These are phyloP conservation scores for Rhinocladiella similis DNA, from an alignment of 2,329 filamentous ascomycete genomes.

Conservation along the genomic window DNA sequence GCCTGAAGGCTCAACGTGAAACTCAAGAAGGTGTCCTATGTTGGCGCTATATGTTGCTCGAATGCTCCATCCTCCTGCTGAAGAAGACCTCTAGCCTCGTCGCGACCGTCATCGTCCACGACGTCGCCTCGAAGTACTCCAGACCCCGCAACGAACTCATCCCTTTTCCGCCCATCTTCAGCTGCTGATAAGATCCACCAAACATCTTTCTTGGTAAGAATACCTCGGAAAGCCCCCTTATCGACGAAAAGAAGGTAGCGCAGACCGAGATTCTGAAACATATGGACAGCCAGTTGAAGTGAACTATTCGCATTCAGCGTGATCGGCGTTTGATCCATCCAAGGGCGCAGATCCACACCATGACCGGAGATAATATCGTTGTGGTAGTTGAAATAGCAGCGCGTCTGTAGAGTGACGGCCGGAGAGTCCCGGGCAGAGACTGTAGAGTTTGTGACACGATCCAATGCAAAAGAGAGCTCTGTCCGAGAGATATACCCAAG, in stretches of 20 bases:
- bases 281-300: conserved; percentile 81
- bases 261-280: conserved; percentile 93
- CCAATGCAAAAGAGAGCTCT: conserved; percentile 80
- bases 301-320: conserved; percentile 76
- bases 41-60: conserved; percentile 5
- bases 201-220: conserved; percentile 96
- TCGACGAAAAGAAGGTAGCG: conserved; percentile 88
- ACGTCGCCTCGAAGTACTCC: conserved; percentile 21
- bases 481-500: conserved; percentile 93
- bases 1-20: background rate
- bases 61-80: conserved; percentile 11
- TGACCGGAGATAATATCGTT: conserved; percentile 74
- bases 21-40: background rate
- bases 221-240: conserved; percentile 74
- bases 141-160: conserved; percentile 20
- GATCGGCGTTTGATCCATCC: conserved; percentile 99
- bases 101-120: conserved; percentile 15
- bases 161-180: conserved; percentile 50
- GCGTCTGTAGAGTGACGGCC: conserved; percentile 47
- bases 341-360: conserved; percentile 85
- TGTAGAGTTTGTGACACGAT: conserved; percentile 50
- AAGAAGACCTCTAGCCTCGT: conserved; percentile 26
- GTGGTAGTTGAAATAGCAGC: conserved; percentile 81
- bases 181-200: conserved; percentile 88
- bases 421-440: conserved; percentile 40